These are phyloP conservation scores for Xylaria digitata DNA, from an alignment of 2,329 filamentous ascomycete genomes.

Conservation along the genomic window DNA sequence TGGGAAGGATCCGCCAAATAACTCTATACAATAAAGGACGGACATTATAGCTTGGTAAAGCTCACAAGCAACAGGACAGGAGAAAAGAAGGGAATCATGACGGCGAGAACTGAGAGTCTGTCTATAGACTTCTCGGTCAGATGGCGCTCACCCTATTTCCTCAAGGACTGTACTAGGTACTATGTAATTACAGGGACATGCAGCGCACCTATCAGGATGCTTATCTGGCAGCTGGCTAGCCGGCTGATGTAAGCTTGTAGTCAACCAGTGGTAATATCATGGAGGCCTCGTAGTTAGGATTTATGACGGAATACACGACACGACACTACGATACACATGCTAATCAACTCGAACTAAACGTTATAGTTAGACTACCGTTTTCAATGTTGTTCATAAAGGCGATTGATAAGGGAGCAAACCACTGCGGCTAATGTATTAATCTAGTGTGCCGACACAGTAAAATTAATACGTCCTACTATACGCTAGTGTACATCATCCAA, in stretches of 20 bases:
- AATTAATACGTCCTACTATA: no score
- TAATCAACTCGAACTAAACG: no score
- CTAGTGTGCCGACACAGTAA: background rate
- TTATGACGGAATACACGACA: background rate
- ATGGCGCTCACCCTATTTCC: background rate
- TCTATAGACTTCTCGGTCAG: slow-evolving; percentile 5
- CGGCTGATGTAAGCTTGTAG: no score
- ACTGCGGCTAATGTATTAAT: slow-evolving; percentile 3
- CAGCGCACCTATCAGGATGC: background rate
- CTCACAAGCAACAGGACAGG: background rate
- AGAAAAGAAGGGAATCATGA: background rate
- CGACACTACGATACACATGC: no score
- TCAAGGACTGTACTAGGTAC: background rate
- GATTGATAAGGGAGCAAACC: background rate
- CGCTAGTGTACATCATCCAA: no score
- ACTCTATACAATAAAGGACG: background rate
- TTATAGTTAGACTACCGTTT: no score
- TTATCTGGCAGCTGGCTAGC: background rate
- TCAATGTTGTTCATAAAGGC: no score
- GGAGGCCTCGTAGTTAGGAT: background rate
- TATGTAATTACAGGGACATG: slow-evolving; percentile 5
- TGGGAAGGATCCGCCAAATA: background rate
- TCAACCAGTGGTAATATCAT: background rate
- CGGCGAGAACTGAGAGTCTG: no score
- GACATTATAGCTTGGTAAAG: background rate